Conservation (phyloP, 306 rosid genomes). For the Vigna trinervia region DNA sequence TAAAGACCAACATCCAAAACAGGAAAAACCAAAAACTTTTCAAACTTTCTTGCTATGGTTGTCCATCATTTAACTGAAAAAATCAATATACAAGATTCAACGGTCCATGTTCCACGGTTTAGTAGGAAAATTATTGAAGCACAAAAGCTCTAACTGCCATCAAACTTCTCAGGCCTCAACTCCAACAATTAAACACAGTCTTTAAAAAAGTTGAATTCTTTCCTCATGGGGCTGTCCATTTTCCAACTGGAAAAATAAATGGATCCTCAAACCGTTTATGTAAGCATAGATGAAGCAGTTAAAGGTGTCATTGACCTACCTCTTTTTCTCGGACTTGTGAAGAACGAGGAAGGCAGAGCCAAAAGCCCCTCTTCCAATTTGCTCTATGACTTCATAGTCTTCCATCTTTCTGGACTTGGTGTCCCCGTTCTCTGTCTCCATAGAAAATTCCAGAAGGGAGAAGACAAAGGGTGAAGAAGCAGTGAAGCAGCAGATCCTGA, state of each 20-base stretch:
- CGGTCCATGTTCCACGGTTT: neutral
- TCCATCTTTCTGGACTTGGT: slow-evolving; percentile 72
- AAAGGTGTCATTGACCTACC: slow-evolving; percentile 48
- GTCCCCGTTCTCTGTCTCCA: slow-evolving; percentile 76
- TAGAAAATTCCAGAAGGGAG: slow-evolving; percentile 57
- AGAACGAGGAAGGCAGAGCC: slow-evolving; percentile 90
- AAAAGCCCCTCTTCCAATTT: slow-evolving; percentile 93
- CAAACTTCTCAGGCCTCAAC: slow-evolving; percentile 12
- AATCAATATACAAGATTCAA: slow-evolving; percentile 10
- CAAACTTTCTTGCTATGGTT: slow-evolving; percentile 28
- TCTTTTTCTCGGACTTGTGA: slow-evolving; percentile 79
- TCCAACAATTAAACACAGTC: slow-evolving; percentile 26
- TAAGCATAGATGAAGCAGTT: slow-evolving; percentile 31
- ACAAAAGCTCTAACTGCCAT: slow-evolving; percentile 21
- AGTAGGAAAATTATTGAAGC: neutral
- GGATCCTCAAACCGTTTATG: slow-evolving; percentile 23
- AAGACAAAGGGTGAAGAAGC: slow-evolving; percentile 44
- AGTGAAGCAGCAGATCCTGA: slow-evolving; percentile 48
- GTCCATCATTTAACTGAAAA: slow-evolving; percentile 36
- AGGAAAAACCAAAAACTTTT: neutral
- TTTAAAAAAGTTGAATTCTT: slow-evolving; percentile 24
- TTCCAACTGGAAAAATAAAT: neutral
- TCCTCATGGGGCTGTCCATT: slow-evolving; percentile 39
- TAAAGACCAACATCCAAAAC: slow-evolving; percentile 32
- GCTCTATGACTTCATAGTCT: slow-evolving; percentile 88